Percentiles rank a stretch among this genome's conserved stretches.
Evolutionary conservation across 495 filamentous ascomycete species (phyloP).

Genomic region (Penicillium flavigenum): DNA sequence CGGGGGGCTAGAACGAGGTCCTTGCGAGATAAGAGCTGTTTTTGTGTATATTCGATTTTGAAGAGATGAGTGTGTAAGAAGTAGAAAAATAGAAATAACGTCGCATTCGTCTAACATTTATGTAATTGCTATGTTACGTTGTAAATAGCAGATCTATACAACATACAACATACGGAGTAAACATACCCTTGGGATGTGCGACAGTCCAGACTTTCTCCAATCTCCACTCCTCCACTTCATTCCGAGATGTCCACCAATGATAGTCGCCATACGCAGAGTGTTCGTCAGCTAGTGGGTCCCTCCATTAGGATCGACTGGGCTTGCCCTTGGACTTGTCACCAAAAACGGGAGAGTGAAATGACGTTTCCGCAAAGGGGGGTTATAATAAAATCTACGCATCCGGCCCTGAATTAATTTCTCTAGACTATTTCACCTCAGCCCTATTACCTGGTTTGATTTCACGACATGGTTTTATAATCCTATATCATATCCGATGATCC

Average conservation of each 20-base stretch:
- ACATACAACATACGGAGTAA: not conserved
- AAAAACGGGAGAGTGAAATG: constrained; percentile 18
- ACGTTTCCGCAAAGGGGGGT: constrained; percentile 31
- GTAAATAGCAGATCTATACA: not conserved
- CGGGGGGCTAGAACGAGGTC: constrained; percentile 12
- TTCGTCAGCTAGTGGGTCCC: constrained; percentile 33
- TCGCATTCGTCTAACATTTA: not conserved
- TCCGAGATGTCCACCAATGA: constrained; percentile 25
- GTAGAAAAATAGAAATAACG: not conserved
- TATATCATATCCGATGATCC: not conserved
- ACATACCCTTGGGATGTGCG: not conserved
- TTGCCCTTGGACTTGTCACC: constrained; percentile 17
- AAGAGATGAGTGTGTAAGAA: not conserved
- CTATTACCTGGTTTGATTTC: not conserved
- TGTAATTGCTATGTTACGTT: not conserved
- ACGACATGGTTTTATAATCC: constrained; percentile 23
- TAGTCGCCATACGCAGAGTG: constrained; percentile 2
- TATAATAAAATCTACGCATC: constrained; percentile 27
- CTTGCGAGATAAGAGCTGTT: constrained; percentile 5
- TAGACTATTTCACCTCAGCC: not conserved
- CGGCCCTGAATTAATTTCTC: constrained; percentile 12
- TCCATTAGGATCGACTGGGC: constrained; percentile 31
- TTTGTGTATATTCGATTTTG: not conserved
- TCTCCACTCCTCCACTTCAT: constrained; percentile 22
- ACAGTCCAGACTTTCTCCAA: constrained; percentile 23